A percentile compares a stretch with the other conserved stretches of the same genome.
Evolutionary conservation across 768 basidiomycete genomes (phyloP).

Genomic region (Collybia sordida): DNA sequence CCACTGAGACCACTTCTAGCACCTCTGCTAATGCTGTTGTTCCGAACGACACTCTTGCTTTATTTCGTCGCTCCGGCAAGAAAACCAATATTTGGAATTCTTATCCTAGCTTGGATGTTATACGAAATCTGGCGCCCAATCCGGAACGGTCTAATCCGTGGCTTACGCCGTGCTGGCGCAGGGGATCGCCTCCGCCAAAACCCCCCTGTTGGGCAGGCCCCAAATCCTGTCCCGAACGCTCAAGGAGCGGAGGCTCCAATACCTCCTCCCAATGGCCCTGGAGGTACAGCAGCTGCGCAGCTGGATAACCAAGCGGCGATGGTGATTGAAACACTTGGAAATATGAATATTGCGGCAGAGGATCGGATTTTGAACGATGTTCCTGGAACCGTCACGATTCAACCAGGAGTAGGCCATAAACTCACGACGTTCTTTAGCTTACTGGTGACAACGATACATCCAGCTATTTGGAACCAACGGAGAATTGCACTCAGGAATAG

Average conservation of each 20-base stretch:
- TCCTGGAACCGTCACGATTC: constrained; percentile 27
- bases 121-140: constrained; percentile 79
- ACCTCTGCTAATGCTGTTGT: constrained; percentile 65
- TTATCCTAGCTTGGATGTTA: constrained; percentile 67
- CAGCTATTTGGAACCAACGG: constrained; percentile 73
- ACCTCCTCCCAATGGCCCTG: constrained; percentile 15
- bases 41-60: constrained; percentile 66
- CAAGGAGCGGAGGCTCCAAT: constrained; percentile 13
- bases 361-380: constrained; percentile 44
- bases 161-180: constrained; percentile 32
- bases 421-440: constrained; percentile 52
- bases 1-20: constrained; percentile 66
- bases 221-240: constrained; percentile 13
- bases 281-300: constrained; percentile 15
- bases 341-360: constrained; percentile 56
- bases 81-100: constrained; percentile 66
- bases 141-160: constrained; percentile 41
- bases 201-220: constrained; percentile 8
- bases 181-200: constrained; percentile 20
- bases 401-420: constrained; percentile 53
- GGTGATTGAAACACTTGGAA: constrained; percentile 51
- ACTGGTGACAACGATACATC: constrained; percentile 63
- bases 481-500: constrained; percentile 55
- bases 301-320: constrained; percentile 31
- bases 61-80: constrained; percentile 78